Conservation (phyloP, 768 basidiomycete species). For the Mycena indigotica region DNA sequence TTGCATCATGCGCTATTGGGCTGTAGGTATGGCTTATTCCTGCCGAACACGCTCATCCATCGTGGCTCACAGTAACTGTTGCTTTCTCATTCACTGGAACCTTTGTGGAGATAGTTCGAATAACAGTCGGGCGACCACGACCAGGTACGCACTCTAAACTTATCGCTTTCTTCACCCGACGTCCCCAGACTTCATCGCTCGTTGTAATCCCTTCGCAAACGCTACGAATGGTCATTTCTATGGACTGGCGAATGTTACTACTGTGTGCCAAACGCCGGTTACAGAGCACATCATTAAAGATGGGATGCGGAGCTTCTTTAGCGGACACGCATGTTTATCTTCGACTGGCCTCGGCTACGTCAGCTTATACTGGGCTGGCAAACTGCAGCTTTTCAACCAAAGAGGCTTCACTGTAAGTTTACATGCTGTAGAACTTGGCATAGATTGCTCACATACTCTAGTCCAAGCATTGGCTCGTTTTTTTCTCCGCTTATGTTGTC, state of each 20-base stretch:
- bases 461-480: conserved; percentile 17
- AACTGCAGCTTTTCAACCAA: conserved; percentile 27
- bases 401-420: conserved; percentile 22
- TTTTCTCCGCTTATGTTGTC: conserved; percentile 24
- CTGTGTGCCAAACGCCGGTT: conserved; percentile 24
- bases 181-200: conserved; percentile 25
- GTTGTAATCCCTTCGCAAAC: conserved; percentile 24
- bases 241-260: conserved; percentile 27
- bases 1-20: conserved; percentile 25
- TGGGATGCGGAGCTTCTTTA: conserved; percentile 31
- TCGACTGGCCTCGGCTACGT: conserved; percentile 22
- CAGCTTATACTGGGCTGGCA: conserved; percentile 28
- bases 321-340: conserved; percentile 30
- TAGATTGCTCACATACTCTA: background rate
- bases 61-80: conserved; percentile 20
- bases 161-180: background rate
- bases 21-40: conserved; percentile 13
- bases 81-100: conserved; percentile 20
- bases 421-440: background rate
- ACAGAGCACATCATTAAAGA: conserved; percentile 25
- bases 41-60: background rate
- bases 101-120: conserved; percentile 23
- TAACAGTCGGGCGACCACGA: conserved; percentile 27
- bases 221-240: conserved; percentile 23
- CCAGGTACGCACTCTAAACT: conserved; percentile 17